Percentiles rank a stretch among this genome's conserved stretches.
These are phyloP conservation scores for Cladosporium sp. DNA, from an alignment of 2,329 filamentous ascomycete genomes.

Conservation along the genomic window DNA sequence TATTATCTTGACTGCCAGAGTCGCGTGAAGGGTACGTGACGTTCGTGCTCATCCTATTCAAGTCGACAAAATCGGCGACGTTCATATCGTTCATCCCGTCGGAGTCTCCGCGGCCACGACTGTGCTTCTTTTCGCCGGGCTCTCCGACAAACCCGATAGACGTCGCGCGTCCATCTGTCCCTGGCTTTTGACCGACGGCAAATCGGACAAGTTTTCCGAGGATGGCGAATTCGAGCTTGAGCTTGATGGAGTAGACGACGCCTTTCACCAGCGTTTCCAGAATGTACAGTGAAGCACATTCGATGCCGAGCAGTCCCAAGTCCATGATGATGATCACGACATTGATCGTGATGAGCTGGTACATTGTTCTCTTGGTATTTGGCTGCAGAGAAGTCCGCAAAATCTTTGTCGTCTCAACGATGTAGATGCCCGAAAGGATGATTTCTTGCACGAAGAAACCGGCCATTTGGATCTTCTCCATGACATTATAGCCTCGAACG, in stretches of 20 bases:
- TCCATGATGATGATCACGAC: slow-evolving; percentile 36
- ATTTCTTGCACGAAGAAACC: slow-evolving; percentile 40
- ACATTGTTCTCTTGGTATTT: slow-evolving; percentile 28
- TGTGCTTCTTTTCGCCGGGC: background rate
- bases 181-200: slow-evolving; percentile 19
- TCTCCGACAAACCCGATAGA: slow-evolving; percentile 18
- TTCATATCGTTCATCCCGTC: slow-evolving; percentile 15
- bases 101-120: background rate
- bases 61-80: slow-evolving; percentile 20
- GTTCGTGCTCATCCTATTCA: slow-evolving; percentile 17
- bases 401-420: slow-evolving; percentile 27
- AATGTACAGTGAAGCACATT: slow-evolving; percentile 30
- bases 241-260: slow-evolving; percentile 31
- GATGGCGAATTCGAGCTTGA: slow-evolving; percentile 33
- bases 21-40: slow-evolving; percentile 17
- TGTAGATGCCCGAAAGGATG: slow-evolving; percentile 29
- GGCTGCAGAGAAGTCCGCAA: slow-evolving; percentile 18
- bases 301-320: slow-evolving; percentile 32
- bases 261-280: slow-evolving; percentile 37
- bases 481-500: slow-evolving; percentile 37
- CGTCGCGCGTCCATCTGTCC: slow-evolving; percentile 15
- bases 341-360: slow-evolving; percentile 36
- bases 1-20: slow-evolving; percentile 2
- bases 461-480: slow-evolving; percentile 44
- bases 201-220: slow-evolving; percentile 28